Conservation (phyloP, 2,329 filamentous ascomycete species). For the Parastagonospora nodorum region DNA sequence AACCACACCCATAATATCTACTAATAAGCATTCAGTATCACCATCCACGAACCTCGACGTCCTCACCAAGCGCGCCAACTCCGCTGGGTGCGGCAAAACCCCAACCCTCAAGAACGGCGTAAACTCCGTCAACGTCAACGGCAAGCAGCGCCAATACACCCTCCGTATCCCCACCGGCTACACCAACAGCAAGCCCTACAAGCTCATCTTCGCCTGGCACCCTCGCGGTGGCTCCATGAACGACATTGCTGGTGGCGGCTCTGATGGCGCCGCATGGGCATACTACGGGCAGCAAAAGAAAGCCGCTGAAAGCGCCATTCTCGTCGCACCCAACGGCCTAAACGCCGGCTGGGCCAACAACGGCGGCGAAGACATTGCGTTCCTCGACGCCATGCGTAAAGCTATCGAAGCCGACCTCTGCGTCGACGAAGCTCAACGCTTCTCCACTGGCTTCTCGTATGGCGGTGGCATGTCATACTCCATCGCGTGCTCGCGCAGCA, state of each 20-base stretch:
- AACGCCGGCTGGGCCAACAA: slow-evolving; percentile 50
- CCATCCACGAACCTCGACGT: background rate
- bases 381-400: slow-evolving; percentile 49
- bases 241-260: slow-evolving; percentile 36
- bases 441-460: slow-evolving; percentile 53
- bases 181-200: slow-evolving; percentile 45
- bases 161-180: slow-evolving; percentile 49
- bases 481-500: slow-evolving; percentile 49
- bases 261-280: slow-evolving; percentile 8
- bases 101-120: slow-evolving; percentile 8
- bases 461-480: slow-evolving; percentile 51
- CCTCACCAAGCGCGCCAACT: slow-evolving; percentile 14
- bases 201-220: slow-evolving; percentile 52
- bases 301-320: slow-evolving; percentile 46
- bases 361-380: slow-evolving; percentile 49
- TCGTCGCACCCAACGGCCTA: slow-evolving; percentile 51
- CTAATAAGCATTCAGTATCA: background rate
- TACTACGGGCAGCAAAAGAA: slow-evolving; percentile 51
- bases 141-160: slow-evolving; percentile 48
- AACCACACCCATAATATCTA: background rate
- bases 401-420: slow-evolving; percentile 49
- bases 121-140: slow-evolving; percentile 42
- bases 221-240: slow-evolving; percentile 48
- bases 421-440: slow-evolving; percentile 48
- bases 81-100: slow-evolving; percentile 17